These are phyloP conservation scores for Colletotrichum salicis DNA, from an alignment of 2,329 filamentous ascomycete species.

Conservation along the genomic window DNA sequence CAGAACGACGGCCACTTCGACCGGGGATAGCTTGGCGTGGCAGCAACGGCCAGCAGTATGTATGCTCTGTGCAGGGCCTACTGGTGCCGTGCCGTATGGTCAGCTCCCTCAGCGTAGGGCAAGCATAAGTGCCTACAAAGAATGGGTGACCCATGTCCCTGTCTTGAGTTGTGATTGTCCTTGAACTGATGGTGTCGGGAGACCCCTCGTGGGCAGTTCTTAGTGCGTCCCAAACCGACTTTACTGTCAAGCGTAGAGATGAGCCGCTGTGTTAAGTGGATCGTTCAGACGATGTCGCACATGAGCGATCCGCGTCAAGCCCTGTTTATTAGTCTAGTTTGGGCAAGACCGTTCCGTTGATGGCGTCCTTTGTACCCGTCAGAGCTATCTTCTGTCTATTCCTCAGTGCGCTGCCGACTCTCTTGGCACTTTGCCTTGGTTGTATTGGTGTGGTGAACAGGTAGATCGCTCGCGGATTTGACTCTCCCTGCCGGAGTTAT, in stretches of 20 bases:
- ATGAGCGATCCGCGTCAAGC: slow-evolving; percentile 30
- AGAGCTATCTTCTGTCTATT: neutral
- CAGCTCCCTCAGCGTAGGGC: slow-evolving; percentile 11
- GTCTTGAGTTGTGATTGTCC: slow-evolving; percentile 14
- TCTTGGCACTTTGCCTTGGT: neutral
- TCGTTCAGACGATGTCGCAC: slow-evolving; percentile 35
- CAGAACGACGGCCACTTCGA: slow-evolving; percentile 13
- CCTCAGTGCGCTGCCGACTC: slow-evolving; percentile 4
- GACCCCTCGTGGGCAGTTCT: slow-evolving; percentile 21
- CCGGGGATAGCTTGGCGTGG: slow-evolving; percentile 25
- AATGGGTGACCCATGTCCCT: slow-evolving; percentile 13
- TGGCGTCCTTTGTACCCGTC: slow-evolving; percentile 9
- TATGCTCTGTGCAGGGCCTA: slow-evolving; percentile 5
- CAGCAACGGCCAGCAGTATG: neutral
- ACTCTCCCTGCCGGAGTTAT: neutral
- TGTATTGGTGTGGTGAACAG: slow-evolving; percentile 3
- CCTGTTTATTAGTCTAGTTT: slow-evolving; percentile 29
- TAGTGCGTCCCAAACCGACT: slow-evolving; percentile 13
- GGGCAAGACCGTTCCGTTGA: slow-evolving; percentile 22
- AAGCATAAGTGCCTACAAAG: slow-evolving; percentile 5
- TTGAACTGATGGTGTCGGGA: slow-evolving; percentile 16
- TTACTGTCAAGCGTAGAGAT: slow-evolving; percentile 24
- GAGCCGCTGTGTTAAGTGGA: slow-evolving; percentile 19
- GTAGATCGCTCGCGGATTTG: neutral
- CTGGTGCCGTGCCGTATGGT: slow-evolving; percentile 1